phyloP scores from a whole-genome alignment of 2,329 filamentous ascomycete genomes.

The Calonectria hongkongensis region DNA sequence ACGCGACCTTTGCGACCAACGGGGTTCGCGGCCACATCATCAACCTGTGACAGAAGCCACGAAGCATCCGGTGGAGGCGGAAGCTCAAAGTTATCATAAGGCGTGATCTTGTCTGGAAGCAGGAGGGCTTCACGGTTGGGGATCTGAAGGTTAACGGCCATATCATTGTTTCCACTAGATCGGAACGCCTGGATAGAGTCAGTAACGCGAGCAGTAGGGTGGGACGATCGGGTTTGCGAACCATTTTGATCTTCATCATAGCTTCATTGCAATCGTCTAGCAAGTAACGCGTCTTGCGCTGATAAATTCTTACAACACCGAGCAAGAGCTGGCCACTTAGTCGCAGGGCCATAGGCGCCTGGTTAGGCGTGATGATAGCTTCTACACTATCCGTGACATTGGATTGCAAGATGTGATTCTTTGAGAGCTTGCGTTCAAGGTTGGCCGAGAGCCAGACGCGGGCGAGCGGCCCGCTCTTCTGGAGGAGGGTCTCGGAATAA shows the following conservation, averaged over 20 bases:
- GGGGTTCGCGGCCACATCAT: conserved; percentile 74
- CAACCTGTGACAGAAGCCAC: conserved; percentile 85
- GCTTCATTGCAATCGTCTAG: conserved; percentile 98
- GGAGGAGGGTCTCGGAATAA: conserved; percentile 95
- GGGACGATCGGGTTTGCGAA: conserved; percentile 64
- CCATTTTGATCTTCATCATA: conserved; percentile 98
- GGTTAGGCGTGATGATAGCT: conserved; percentile 93
- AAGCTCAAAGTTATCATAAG: conserved; percentile 85
- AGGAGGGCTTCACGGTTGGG: conserved; percentile 91
- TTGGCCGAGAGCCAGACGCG: conserved; percentile 99
- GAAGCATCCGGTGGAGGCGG: conserved; percentile 92
- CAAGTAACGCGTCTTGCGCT: conserved; percentile 95
- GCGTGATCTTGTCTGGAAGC: conserved; percentile 93
- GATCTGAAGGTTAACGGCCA: conserved; percentile 87
- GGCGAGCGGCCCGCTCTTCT: conserved; percentile 97
- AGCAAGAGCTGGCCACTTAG: conserved; percentile 95
- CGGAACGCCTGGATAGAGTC: conserved; percentile 85
- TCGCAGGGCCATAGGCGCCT: conserved; percentile 95
- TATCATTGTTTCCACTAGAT: conserved; percentile 94
- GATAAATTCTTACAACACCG: conserved; percentile 98
- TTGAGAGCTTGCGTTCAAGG: conserved; percentile 97
- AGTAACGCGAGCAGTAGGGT: conserved; percentile 35
- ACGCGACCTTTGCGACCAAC: conserved; percentile 74
- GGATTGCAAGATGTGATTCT: conserved; percentile 95
- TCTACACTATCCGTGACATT: conserved; percentile 96